phyloP scores from a whole-genome alignment of 2,329 filamentous ascomycete species.

The Bertia moriformis region DNA sequence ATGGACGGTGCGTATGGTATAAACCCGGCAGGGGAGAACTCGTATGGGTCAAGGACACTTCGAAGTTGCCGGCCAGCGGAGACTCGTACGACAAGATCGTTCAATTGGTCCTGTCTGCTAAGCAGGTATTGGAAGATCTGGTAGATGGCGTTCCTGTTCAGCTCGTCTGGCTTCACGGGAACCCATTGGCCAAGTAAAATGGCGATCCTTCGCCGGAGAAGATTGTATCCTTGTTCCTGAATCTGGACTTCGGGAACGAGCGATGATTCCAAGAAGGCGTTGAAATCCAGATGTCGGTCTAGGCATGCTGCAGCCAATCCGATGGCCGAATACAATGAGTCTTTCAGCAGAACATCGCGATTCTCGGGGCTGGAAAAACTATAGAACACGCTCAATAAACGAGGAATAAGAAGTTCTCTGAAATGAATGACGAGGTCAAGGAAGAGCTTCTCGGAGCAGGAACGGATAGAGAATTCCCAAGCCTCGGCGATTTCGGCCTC shows the following conservation, averaged over 20 bases:
- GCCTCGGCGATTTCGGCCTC: constrained; percentile 48
- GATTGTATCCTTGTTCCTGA: constrained; percentile 26
- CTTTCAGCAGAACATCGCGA: constrained; percentile 44
- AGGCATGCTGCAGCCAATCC: constrained; percentile 47
- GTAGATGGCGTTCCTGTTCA: constrained; percentile 43
- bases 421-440: constrained; percentile 54
- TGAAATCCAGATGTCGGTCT: constrained; percentile 46
- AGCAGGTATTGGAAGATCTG: constrained; percentile 52
- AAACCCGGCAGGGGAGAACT: constrained; percentile 43
- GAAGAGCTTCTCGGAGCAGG: constrained; percentile 55
- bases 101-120: constrained; percentile 39
- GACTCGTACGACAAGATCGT: constrained; percentile 52
- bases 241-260: constrained; percentile 43
- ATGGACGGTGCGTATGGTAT: constrained; percentile 42
- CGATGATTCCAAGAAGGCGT: constrained; percentile 41
- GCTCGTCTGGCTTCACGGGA: constrained; percentile 37
- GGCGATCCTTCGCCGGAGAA: constrained; percentile 46
- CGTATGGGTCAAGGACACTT: constrained; percentile 47
- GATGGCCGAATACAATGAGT: constrained; percentile 53
- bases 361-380: constrained; percentile 32
- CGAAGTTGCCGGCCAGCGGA: constrained; percentile 49
- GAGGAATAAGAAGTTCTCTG: constrained; percentile 45
- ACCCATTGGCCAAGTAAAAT: constrained; percentile 58
- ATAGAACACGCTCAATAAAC: constrained; percentile 45
- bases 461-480: constrained; percentile 52